phyloP scores from a whole-genome alignment of 768 basidiomycete genomes.

The Asterophora parasitica region DNA sequence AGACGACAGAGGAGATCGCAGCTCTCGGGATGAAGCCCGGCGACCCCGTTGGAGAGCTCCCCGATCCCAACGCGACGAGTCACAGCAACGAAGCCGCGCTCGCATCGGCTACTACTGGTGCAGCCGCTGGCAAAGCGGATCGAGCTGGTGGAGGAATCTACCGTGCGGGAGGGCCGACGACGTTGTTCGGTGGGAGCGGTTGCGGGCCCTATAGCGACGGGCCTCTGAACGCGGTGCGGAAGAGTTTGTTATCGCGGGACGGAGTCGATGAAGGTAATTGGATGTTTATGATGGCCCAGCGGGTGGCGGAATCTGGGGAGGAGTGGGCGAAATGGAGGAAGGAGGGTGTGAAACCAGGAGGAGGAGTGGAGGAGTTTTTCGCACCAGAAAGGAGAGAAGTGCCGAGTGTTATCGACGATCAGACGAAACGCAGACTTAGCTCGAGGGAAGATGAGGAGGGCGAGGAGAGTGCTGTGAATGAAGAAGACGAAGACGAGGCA shows the following conservation, averaged over 20 bases:
- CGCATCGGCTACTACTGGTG: conserved; percentile 31
- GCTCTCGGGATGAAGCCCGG: conserved; percentile 81
- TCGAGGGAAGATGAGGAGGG: conserved; percentile 26
- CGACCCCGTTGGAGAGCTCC: conserved; percentile 77
- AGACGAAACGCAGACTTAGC: conserved; percentile 26
- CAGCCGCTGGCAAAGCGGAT: conserved; percentile 34
- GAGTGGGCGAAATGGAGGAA: conserved; percentile 59
- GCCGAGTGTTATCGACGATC: conserved; percentile 9
- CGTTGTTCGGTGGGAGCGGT: conserved; percentile 81
- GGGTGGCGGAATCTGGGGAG: conserved; percentile 57
- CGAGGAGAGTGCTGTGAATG: conserved; percentile 20
- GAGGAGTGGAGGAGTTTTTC: conserved; percentile 27
- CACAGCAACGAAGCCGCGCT: conserved; percentile 40
- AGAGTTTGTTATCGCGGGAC: conserved; percentile 71
- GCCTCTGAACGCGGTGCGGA: conserved; percentile 78
- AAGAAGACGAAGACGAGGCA: conserved; percentile 19
- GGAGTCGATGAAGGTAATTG: conserved; percentile 88
- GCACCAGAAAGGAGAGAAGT: conserved; percentile 22
- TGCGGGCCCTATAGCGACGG: conserved; percentile 88
- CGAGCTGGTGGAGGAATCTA: conserved; percentile 64
- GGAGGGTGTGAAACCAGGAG: conserved; percentile 47
- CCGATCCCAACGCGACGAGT: conserved; percentile 60
- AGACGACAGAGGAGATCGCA: conserved; percentile 68
- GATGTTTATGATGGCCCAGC: conserved; percentile 77
- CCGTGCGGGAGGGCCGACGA: conserved; percentile 88